Conservation (phyloP, 1,139 yeast species). For the Hyphopichia buzzinii region DNA sequence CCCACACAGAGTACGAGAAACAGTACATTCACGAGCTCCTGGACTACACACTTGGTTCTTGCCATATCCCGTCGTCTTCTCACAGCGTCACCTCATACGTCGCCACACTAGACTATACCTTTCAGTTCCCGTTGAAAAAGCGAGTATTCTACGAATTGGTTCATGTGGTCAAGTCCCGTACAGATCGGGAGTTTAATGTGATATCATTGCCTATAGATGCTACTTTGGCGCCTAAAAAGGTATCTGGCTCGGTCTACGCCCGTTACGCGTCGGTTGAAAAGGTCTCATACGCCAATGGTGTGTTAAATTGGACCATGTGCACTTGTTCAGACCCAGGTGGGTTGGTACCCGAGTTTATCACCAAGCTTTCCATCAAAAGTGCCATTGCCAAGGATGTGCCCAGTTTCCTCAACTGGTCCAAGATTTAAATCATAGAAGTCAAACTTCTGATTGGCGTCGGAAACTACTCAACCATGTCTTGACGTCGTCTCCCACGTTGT, state of each 20-base stretch:
- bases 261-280: slow-evolving; percentile 61
- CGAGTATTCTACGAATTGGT: slow-evolving; percentile 64
- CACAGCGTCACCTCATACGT: slow-evolving; percentile 13
- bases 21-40: slow-evolving; percentile 32
- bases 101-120: slow-evolving; percentile 40
- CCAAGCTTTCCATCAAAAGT: slow-evolving; percentile 51
- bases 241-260: slow-evolving; percentile 28
- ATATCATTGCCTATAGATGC: slow-evolving; percentile 48
- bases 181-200: slow-evolving; percentile 39
- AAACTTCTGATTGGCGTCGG: slow-evolving; percentile 19
- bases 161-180: slow-evolving; percentile 35
- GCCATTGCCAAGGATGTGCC: slow-evolving; percentile 72
- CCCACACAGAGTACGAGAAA: slow-evolving; percentile 36
- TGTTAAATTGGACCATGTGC: slow-evolving; percentile 60
- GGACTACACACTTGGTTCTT: slow-evolving; percentile 19
- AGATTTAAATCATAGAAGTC: slow-evolving; percentile 1
- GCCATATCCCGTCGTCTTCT: not conserved
- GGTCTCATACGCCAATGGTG: slow-evolving; percentile 36
- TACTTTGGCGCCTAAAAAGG: slow-evolving; percentile 11
- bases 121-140: slow-evolving; percentile 46
- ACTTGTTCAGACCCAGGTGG: slow-evolving; percentile 69
- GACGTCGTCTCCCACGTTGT: slow-evolving; percentile 46
- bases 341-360: slow-evolving; percentile 60
- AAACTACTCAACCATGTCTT: slow-evolving; percentile 39
- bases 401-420: slow-evolving; percentile 50